Evolutionary conservation across 1,284 basidiomycete species (phyloP).

Genomic region (Ganoderma lucidum): DNA sequence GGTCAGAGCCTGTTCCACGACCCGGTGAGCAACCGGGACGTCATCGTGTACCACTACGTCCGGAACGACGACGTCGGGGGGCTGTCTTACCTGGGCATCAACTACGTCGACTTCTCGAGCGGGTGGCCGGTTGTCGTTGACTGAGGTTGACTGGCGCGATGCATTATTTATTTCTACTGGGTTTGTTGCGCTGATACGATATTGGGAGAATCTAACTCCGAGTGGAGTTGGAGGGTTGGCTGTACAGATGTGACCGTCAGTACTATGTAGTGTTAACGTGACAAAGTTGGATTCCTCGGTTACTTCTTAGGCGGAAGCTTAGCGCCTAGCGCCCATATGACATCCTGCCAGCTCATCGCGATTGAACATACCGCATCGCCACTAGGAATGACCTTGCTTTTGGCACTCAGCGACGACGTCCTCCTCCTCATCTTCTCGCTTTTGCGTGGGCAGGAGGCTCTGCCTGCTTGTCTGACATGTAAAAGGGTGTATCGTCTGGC

Average conservation of each 20-base stretch:
- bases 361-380: not conserved
- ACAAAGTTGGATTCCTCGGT: too few relatives aligned
- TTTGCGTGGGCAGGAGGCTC: constrained; percentile 17
- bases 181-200: not conserved
- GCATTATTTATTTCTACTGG: too few relatives aligned
- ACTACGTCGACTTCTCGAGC: constrained; percentile 21
- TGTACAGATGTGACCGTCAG: too few relatives aligned
- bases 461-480: constrained; percentile 16
- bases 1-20: constrained; percentile 31
- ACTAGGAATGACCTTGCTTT: constrained; percentile 18
- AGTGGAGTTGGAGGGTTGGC: not conserved
- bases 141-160: not conserved
- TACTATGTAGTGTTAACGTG: too few relatives aligned
- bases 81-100: constrained; percentile 22
- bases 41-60: constrained; percentile 30
- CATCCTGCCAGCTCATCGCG: not conserved
- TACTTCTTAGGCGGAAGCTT: not conserved
- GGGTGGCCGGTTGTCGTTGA: constrained; percentile 19
- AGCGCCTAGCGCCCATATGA: not conserved
- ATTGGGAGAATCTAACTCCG: not conserved
- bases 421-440: constrained; percentile 18
- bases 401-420: constrained; percentile 21
- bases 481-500: constrained; percentile 16
- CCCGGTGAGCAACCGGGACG: constrained; percentile 25
- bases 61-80: constrained; percentile 19